phyloP scores from a whole-genome alignment of 2,329 filamentous ascomycete species.

The Fusarium sp. region DNA sequence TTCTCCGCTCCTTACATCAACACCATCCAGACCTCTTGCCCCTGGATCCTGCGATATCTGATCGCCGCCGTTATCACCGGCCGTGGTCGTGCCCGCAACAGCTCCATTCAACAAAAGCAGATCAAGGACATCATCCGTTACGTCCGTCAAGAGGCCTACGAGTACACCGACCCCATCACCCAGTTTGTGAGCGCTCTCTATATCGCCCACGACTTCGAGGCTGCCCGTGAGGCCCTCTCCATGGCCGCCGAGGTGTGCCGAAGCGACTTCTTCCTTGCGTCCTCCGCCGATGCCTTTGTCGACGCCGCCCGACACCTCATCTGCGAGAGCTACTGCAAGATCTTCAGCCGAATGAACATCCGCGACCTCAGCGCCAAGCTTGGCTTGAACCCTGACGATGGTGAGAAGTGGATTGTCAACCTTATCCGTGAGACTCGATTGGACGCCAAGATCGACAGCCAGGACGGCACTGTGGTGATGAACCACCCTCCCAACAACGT shows the following conservation, averaged over 20 bases:
- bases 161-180: slow-evolving; percentile 95
- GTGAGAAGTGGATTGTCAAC: slow-evolving; percentile 99
- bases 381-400: slow-evolving; percentile 91
- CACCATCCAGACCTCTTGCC: slow-evolving; percentile 97
- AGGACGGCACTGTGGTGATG: slow-evolving; percentile 98
- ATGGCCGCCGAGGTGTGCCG: slow-evolving; percentile 92
- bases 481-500: slow-evolving; percentile 99
- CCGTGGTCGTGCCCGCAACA: slow-evolving; percentile 83
- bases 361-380: slow-evolving; percentile 94
- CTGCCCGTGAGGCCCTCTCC: slow-evolving; percentile 86
- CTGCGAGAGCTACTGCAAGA: slow-evolving; percentile 99
- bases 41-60: slow-evolving; percentile 95
- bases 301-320: slow-evolving; percentile 96
- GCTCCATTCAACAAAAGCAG: slow-evolving; percentile 93
- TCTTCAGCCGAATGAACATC: slow-evolving; percentile 98
- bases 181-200: slow-evolving; percentile 97
- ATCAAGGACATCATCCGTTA: slow-evolving; percentile 97
- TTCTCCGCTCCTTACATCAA: slow-evolving; percentile 99
- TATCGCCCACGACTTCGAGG: slow-evolving; percentile 89
- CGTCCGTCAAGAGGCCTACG: slow-evolving; percentile 96
- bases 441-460: slow-evolving; percentile 99
- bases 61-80: slow-evolving; percentile 95
- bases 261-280: slow-evolving; percentile 94
- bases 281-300: slow-evolving; percentile 87
- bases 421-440: slow-evolving; percentile 97